Conservation (phyloP, 345 rosid genomes). For the Eucalyptus polyanthemos region DNA sequence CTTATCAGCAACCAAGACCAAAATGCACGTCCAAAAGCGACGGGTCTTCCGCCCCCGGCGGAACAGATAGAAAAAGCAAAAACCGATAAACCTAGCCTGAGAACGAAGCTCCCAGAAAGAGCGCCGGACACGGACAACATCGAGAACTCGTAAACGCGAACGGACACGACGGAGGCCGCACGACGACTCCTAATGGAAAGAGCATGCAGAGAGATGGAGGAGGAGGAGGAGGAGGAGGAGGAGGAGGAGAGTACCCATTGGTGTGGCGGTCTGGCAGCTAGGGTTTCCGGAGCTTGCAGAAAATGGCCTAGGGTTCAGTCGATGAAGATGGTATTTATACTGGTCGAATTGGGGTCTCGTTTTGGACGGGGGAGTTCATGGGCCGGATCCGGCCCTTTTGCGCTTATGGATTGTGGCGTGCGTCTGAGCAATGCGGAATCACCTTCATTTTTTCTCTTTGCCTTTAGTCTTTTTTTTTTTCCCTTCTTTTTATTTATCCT, state of each 20-base stretch:
- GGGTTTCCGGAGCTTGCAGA: background rate
- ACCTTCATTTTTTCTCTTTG: too few species aligned
- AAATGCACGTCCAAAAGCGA: background rate
- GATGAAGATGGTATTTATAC: background rate
- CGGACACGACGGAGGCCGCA: background rate
- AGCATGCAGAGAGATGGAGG: background rate
- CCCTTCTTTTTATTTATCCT: too few species aligned
- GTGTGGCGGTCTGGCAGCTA: background rate
- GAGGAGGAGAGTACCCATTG: background rate
- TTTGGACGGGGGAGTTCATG: background rate
- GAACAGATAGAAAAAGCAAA: background rate
- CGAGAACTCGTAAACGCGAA: background rate
- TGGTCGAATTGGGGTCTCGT: background rate
- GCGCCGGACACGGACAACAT: background rate
- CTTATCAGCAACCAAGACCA: background rate
- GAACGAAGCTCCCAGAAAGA: background rate
- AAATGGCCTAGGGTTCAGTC: background rate
- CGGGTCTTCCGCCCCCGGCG: background rate
- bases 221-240: background rate
- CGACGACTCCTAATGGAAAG: background rate
- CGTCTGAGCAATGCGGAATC: background rate
- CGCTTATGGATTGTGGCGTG: background rate
- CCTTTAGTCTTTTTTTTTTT: too few species aligned
- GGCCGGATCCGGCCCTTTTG: background rate
- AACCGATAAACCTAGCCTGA: background rate